These are phyloP conservation scores for Leptographium procerum DNA, from an alignment of 2,329 filamentous ascomycete species.

Conservation along the genomic window DNA sequence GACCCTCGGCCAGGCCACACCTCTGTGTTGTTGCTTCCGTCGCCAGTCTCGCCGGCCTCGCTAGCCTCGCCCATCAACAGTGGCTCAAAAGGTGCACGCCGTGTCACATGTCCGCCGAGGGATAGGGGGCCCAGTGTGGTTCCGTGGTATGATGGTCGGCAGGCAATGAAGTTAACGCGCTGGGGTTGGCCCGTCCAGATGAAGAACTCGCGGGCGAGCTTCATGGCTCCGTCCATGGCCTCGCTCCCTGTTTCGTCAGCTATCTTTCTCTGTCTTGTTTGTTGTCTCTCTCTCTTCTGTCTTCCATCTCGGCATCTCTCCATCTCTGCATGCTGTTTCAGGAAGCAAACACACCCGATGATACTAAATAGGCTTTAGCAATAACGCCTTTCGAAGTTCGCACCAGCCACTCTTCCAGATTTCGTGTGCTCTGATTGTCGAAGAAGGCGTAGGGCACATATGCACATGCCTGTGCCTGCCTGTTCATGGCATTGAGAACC, in stretches of 20 bases:
- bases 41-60: background rate
- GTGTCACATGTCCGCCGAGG: conserved; percentile 45
- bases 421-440: conserved; percentile 38
- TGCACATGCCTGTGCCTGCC: conserved; percentile 29
- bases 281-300: background rate
- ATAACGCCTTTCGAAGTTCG: conserved; percentile 24
- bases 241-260: conserved; percentile 42
- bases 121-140: conserved; percentile 52
- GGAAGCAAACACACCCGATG: conserved; percentile 18
- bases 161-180: conserved; percentile 51
- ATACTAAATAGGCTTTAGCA: conserved; percentile 26
- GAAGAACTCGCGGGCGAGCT: conserved; percentile 56
- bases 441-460: conserved; percentile 35
- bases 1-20: no score
- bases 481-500: conserved; percentile 47
- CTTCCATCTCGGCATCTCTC: background rate
- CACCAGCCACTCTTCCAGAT: conserved; percentile 28
- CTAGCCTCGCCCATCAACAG: conserved; percentile 41
- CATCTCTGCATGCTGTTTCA: background rate
- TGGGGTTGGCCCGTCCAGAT: conserved; percentile 40
- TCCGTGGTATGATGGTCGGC: conserved; percentile 60
- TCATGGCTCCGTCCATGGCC: conserved; percentile 57
- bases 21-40: background rate
- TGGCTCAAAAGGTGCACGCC: conserved; percentile 45
- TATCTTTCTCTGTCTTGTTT: background rate